phyloP scores from a whole-genome alignment of 257 asterid genomes.

The Solanum sitiens region DNA sequence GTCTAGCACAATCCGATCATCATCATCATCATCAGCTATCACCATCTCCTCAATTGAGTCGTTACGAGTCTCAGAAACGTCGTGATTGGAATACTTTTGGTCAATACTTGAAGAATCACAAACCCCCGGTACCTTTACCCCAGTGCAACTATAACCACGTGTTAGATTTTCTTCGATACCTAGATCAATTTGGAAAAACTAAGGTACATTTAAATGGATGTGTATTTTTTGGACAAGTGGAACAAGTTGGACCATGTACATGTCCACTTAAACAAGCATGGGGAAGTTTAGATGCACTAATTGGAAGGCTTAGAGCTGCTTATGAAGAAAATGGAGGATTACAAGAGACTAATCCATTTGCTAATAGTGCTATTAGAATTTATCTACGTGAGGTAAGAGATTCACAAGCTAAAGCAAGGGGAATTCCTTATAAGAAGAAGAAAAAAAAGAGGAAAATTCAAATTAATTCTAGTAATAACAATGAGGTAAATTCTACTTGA shows the following conservation, averaged over 20 bases:
- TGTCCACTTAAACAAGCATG: conserved; percentile 82
- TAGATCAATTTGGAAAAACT: conserved; percentile 88
- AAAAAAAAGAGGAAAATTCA: conserved; percentile 48
- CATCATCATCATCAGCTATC: not conserved
- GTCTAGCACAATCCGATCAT: not conserved
- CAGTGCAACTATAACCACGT: conserved; percentile 75
- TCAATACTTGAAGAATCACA: conserved; percentile 67
- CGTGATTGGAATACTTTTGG: conserved; percentile 96
- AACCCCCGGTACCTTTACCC: conserved; percentile 56
- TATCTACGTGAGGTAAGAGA: conserved; percentile 64
- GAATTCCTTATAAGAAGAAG: conserved; percentile 79
- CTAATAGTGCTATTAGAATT: conserved; percentile 60
- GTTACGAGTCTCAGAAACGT: conserved; percentile 80
- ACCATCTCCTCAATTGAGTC: conserved; percentile 38
- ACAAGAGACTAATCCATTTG: conserved; percentile 75
- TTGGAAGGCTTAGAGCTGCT: conserved; percentile 80
- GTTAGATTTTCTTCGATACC: conserved; percentile 55
- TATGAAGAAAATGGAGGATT: conserved; percentile 80
- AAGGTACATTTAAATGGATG: conserved; percentile 77
- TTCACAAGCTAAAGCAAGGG: conserved; percentile 76
- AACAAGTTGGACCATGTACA: conserved; percentile 64
- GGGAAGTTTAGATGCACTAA: conserved; percentile 86
- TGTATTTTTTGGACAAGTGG: conserved; percentile 60
- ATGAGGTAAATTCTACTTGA: conserved; percentile 2
- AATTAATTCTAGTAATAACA: conserved; percentile 1